These are phyloP conservation scores for Plenodomus biglobosus DNA, from an alignment of 2,329 filamentous ascomycete species.

Conservation along the genomic window DNA sequence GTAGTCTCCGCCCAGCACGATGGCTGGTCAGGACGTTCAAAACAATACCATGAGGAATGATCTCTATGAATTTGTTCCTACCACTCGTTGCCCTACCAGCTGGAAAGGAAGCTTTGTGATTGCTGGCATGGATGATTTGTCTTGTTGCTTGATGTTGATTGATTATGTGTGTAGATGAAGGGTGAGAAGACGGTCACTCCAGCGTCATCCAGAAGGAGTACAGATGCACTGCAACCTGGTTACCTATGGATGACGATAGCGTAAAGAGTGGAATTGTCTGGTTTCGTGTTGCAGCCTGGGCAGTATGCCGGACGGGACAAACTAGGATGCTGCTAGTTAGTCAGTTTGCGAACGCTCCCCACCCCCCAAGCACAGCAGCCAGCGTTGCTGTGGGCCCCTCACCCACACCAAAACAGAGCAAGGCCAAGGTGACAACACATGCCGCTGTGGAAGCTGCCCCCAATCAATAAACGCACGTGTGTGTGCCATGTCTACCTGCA, in stretches of 20 bases:
- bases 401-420: slow-evolving; percentile 16
- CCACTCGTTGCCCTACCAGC: neutral
- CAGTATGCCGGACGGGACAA: neutral
- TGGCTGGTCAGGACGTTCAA: slow-evolving; percentile 29
- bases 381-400: slow-evolving; percentile 17
- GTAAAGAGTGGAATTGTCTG: no score
- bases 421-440: slow-evolving; percentile 22
- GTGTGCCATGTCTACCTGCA: slow-evolving; percentile 11
- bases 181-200: no score
- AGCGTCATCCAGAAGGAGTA: no score
- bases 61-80: slow-evolving; percentile 17
- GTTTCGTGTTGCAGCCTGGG: neutral
- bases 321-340: slow-evolving; percentile 14
- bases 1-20: slow-evolving; percentile 30
- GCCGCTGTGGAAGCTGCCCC: slow-evolving; percentile 1
- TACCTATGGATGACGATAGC: no score
- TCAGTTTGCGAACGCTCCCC: no score
- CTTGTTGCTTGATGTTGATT: no score
- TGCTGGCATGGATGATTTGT: no score
- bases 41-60: slow-evolving; percentile 40
- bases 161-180: no score
- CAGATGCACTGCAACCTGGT: no score
- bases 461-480: slow-evolving; percentile 15
- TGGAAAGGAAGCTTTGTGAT: no score
- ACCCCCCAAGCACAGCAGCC: no score